Base-by-base conservation (phyloP, 164 flowering plant species). In the Houttuynia cordata region DNA sequence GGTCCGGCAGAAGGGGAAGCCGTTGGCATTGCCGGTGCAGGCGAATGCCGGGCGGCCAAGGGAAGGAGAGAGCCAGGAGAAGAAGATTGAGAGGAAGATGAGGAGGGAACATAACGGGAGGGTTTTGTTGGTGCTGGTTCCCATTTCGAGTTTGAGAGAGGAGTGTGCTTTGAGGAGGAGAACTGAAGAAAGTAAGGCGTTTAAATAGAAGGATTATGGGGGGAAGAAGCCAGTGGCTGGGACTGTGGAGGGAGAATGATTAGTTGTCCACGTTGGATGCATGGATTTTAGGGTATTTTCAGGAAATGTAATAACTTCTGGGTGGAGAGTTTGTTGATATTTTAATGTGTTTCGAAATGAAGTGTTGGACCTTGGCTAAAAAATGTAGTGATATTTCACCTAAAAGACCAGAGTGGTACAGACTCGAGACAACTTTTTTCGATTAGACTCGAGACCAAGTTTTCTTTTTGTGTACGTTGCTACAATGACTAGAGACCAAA, bases 41-140 rank as follows among this genome's bases (percentile, higher is more conserved):
- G 96, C 96, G 56, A 86, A 86, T 41, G 84, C 70, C 13, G 69
- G 77, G 1, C 78, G 73, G 15, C 75, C 39, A 20, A 18, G 18
- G 51, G 61, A 60, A 25, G 30, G 24, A 24, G 50, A 21, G 52
- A 59, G 52, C 12, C 57, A 51, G 0, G 51, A 10, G 39, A 13
- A 13, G 15, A 24, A 22, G 19, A 37, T 15, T 0, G 21, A 30
- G 10, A 57, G 18, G 18, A 57, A 18, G 59, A 57, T 0, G 5
- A 54, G 15, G 34, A 54, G 25, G 3, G 25, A 54, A 8, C 14
- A 42, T 3, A 42, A 42, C 10, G 49, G 49, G 12, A 10, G 49
- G 49, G 1, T 10, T 10, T 8, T 10, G 17, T 42, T 10, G 1
- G 12, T 42, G 17, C 37, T 6, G 37, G 37, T 30, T 30, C 37